Percentiles rank a stretch among this genome's conserved stretches.
These are phyloP conservation scores for Chiua sp. DNA, from an alignment of 1,284 basidiomycete genomes.

Conservation along the genomic window DNA sequence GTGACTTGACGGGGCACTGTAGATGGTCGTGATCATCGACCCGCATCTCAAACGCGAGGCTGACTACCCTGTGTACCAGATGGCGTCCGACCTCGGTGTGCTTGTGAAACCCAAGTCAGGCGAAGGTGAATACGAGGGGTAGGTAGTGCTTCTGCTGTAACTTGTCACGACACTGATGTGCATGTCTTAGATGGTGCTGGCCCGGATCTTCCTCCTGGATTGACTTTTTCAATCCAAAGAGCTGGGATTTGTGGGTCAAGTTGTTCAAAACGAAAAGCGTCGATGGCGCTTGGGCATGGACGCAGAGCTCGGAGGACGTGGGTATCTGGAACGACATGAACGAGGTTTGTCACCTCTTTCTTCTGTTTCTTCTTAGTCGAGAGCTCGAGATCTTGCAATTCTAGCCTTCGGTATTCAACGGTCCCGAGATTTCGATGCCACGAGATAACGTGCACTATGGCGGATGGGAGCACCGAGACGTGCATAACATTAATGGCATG, in stretches of 20 bases:
- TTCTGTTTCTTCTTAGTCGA: too few species aligned
- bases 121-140: conserved; percentile 88
- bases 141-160: not conserved
- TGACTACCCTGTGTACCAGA: conserved; percentile 86
- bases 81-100: conserved; percentile 81
- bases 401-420: conserved; percentile 97
- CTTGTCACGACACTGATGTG: not conserved
- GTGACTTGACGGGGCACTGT: not conserved
- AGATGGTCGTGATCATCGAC: conserved; percentile 98
- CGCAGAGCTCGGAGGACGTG: conserved; percentile 78
- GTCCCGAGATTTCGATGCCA: conserved; percentile 97
- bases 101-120: conserved; percentile 85
- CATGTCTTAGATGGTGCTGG: conserved; percentile 85
- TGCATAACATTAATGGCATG: conserved; percentile 96
- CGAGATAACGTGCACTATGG: conserved; percentile 92
- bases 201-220: conserved; percentile 95
- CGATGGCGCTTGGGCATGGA: conserved; percentile 70
- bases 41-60: conserved; percentile 91
- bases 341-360: conserved; percentile 64
- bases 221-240: conserved; percentile 93
- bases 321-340: conserved; percentile 99
- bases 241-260: conserved; percentile 91
- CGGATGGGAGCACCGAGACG: conserved; percentile 97
- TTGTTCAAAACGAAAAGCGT: conserved; percentile 72
- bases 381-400: not conserved